Base-by-base conservation (phyloP, 2,329 filamentous ascomycete genomes). In the Aspergillus sp. region DNA sequence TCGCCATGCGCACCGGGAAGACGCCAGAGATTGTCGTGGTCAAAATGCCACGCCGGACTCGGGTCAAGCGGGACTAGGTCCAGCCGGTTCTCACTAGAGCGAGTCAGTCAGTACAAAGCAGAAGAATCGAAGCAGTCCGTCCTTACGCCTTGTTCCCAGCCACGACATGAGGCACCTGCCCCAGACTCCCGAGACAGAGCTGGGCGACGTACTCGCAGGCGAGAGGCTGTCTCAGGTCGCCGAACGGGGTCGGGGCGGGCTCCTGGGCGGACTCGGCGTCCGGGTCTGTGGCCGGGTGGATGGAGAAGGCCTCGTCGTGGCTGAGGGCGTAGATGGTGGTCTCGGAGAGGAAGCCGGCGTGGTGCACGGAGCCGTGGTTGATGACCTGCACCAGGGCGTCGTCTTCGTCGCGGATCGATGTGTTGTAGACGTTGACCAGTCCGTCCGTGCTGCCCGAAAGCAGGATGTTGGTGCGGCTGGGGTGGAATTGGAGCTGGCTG, bases 401-500 rank as follows among this genome's bases (percentile, higher is more conserved):
- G 33, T 80, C 75, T 52, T 80, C 75, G 30, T 74, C 71, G 2
- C 54, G 46, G 26, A 75, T 64, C 15, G 63, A 64, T 15, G 68
- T 70, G 51, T 80, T 69, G 51, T 79, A 79, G 36, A 79, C 58
- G 41, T 75, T 77, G 39, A 78, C 64, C 1, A 79, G 64, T 3
- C 74, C 74, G 46, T 80, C 75, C 13, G 75, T 79, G 47, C 72
- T 75, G 24, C 72, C 73, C 8, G 73, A 76, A 1, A 80, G 64
- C 4, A 79, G 62, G 13, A 73, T 53, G 24, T 66, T 64, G 12
- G 63, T 64, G n/a, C 64, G 63, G 8, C 55, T 62, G 14, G 70
- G 69, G 49, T 74, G 70, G 40, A 69, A 66, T 53, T 67, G 60
- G 10, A 75, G 58, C 53, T 67, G 41, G 38, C 28, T 36, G 34